phyloP scores from a whole-genome alignment of 2,329 filamentous ascomycete genomes.

The Coccinonectria pachysandricola region DNA sequence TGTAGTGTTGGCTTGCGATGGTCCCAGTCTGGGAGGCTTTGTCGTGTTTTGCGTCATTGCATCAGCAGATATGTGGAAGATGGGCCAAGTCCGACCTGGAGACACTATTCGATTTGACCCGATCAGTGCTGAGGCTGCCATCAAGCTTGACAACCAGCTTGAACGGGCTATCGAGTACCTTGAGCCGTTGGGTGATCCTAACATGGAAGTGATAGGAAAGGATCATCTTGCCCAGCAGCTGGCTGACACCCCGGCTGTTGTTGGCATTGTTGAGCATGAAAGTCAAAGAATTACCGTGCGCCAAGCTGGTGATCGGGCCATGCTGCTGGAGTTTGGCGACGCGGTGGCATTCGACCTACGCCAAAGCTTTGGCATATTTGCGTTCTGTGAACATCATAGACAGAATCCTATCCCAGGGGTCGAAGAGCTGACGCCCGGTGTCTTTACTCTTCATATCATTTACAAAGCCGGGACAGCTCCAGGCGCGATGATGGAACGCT shows the following conservation, averaged over 20 bases:
- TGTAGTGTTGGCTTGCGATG: constrained; percentile 29
- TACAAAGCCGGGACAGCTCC: constrained; percentile 15
- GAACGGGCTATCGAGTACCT: constrained; percentile 13
- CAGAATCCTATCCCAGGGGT: constrained; percentile 18
- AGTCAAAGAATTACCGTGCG: constrained; percentile 11
- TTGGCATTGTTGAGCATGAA: constrained; percentile 9
- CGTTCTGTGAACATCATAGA: constrained; percentile 23
- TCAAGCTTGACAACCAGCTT: constrained; percentile 14
- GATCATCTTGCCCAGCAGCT: neutral
- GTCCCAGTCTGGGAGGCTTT: constrained; percentile 32
- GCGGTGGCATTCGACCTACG: constrained; percentile 20
- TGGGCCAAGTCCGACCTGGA: constrained; percentile 30
- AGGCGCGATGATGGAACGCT: constrained; percentile 9
- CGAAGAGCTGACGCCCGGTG: constrained; percentile 24
- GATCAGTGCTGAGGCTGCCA: constrained; percentile 17
- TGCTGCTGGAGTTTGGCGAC: constrained; percentile 25
- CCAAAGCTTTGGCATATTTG: constrained; percentile 23
- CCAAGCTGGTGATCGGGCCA: constrained; percentile 24
- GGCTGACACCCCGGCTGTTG: constrained; percentile 1
- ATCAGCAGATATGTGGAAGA: constrained; percentile 30
- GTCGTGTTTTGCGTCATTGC: constrained; percentile 28
- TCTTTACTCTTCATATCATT: constrained; percentile 24
- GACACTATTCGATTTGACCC: constrained; percentile 25
- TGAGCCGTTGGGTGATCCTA: constrained; percentile 1
- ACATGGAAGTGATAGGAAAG: neutral